Evolutionary conservation across 768 basidiomycete genomes (phyloP).

Genomic region (Favolaschia claudopus): DNA sequence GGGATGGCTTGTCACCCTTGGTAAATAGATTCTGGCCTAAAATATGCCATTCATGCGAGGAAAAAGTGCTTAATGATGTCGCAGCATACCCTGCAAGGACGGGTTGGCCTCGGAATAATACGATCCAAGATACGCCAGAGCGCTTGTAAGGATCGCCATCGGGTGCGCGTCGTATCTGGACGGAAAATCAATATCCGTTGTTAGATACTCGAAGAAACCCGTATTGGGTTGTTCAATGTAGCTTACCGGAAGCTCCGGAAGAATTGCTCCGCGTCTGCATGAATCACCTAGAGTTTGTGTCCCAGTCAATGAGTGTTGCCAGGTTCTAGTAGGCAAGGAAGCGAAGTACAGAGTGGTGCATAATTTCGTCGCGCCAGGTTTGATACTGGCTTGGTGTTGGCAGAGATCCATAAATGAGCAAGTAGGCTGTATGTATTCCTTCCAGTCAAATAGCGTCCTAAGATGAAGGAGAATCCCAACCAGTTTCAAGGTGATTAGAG

Average conservation of each 20-base stretch:
- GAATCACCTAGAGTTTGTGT: no score
- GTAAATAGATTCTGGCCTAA: slow-evolving; percentile 83
- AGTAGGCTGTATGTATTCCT: slow-evolving; percentile 72
- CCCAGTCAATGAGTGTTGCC: no score
- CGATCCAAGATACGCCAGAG: slow-evolving; percentile 87
- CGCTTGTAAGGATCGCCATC: slow-evolving; percentile 89
- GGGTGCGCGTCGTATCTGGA: slow-evolving; percentile 90
- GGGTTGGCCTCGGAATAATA: slow-evolving; percentile 92
- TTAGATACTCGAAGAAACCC: background rate
- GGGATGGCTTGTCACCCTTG: slow-evolving; percentile 66
- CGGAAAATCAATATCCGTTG: background rate
- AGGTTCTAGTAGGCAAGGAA: no score
- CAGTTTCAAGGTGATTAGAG: slow-evolving; percentile 81
- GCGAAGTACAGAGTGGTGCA: slow-evolving; percentile 81
- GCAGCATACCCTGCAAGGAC: slow-evolving; percentile 71
- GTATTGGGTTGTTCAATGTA: background rate
- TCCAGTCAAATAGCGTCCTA: background rate
- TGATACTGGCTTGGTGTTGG: slow-evolving; percentile 68
- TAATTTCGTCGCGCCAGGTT: slow-evolving; percentile 76
- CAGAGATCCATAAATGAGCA: slow-evolving; percentile 87
- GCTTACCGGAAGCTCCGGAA: slow-evolving; percentile 71
- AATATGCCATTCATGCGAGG: background rate
- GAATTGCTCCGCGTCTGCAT: slow-evolving; percentile 74
- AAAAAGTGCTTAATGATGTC: background rate
- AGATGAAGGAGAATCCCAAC: slow-evolving; percentile 31